Conservation (phyloP, 306 rosid genomes). For the Biancaea sappan region DNA sequence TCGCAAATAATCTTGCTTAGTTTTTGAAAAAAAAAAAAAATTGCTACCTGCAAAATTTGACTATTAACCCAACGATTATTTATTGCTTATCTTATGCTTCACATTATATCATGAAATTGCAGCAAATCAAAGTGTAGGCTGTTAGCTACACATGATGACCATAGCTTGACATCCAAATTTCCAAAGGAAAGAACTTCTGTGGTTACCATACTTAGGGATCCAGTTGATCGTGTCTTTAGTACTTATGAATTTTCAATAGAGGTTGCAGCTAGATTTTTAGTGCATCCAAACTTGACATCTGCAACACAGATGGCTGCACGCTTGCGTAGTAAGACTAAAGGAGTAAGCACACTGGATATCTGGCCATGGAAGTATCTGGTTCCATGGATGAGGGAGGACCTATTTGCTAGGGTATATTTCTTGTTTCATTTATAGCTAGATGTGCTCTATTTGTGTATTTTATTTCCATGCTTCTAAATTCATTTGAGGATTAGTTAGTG, state of each 20-base stretch:
- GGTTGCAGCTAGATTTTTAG: conserved; percentile 97
- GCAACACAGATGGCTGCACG: conserved; percentile 69
- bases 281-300: conserved; percentile 96
- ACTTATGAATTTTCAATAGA: conserved; percentile 91
- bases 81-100: conserved; percentile 26
- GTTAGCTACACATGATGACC: conserved; percentile 94
- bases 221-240: conserved; percentile 90
- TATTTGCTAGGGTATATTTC: conserved; percentile 76
- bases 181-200: conserved; percentile 82
- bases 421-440: conserved; percentile 1
- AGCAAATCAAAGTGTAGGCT: conserved; percentile 81
- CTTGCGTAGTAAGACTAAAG: conserved; percentile 61
- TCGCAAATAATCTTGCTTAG: background rate
- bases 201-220: conserved; percentile 95
- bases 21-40: too few relatives aligned
- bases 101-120: conserved; percentile 34
- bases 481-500: background rate
- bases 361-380: conserved; percentile 99
- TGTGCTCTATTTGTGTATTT: conserved; percentile 9
- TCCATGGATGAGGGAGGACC: conserved; percentile 97
- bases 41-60: background rate
- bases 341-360: conserved; percentile 92
- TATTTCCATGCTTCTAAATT: conserved; percentile 18
- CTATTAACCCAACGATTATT: background rate
- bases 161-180: conserved; percentile 87